Evolutionary conservation across 106 monocot species (phyloP).

Genomic region (Hemerocallis citrina): DNA sequence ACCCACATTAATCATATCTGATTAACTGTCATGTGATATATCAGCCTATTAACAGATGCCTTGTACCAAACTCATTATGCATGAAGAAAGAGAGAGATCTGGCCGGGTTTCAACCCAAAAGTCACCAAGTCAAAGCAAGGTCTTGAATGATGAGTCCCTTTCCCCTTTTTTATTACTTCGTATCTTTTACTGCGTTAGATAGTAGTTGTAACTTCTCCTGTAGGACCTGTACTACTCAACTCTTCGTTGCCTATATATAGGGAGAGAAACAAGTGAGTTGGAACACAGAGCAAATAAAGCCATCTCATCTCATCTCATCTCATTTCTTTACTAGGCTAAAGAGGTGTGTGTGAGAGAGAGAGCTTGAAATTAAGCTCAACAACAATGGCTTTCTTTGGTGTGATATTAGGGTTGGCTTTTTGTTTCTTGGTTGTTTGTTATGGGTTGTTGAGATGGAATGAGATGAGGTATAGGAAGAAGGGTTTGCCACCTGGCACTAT

Average conservation of each 20-base stretch:
- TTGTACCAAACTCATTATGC: neutral
- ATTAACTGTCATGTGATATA: slow-evolving; percentile 7
- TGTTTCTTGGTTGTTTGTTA: slow-evolving; percentile 29
- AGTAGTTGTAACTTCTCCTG: neutral
- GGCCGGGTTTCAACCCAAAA: neutral
- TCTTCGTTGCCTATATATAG: slow-evolving; percentile 26
- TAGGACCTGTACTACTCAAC: neutral
- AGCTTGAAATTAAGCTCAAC: neutral
- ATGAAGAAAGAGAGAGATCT: neutral
- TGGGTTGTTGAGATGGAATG: slow-evolving; percentile 71
- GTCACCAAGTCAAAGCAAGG: slow-evolving; percentile 14
- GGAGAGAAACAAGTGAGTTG: neutral
- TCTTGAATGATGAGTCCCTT: neutral
- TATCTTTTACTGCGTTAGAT: neutral
- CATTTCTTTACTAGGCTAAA: neutral
- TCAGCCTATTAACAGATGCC: neutral
- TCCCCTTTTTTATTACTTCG: neutral
- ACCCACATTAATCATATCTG: neutral
- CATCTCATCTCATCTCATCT: no score
- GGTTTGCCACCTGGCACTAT: slow-evolving; percentile 91
- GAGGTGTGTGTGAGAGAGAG: neutral
- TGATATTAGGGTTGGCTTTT: slow-evolving; percentile 22
- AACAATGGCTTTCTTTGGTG: slow-evolving; percentile 33
- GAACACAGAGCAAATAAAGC: no score
- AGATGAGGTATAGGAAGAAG: slow-evolving; percentile 71